Conservation (phyloP, 805 yeast species). For the Cyberlindnera sargentensis region DNA sequence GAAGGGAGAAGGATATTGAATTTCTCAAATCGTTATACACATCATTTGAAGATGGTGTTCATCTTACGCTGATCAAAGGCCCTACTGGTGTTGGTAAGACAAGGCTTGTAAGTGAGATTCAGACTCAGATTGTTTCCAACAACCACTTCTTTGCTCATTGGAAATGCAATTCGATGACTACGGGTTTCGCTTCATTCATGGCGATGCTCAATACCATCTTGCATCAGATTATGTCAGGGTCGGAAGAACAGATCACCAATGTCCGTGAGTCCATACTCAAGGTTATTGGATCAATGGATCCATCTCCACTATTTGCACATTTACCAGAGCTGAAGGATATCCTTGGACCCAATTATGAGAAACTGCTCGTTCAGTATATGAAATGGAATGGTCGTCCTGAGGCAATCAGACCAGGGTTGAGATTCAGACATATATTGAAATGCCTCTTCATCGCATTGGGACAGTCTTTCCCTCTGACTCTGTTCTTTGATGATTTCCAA, state of each 20-base stretch:
- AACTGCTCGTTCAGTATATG: constrained; percentile 17
- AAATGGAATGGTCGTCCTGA: constrained; percentile 10
- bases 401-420: constrained; percentile 30
- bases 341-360: constrained; percentile 35
- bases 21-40: constrained; percentile 20
- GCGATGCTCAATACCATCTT: constrained; percentile 33
- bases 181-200: constrained; percentile 31
- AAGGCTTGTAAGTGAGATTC: constrained; percentile 32
- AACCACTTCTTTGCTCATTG: constrained; percentile 24
- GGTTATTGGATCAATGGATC: constrained; percentile 32
- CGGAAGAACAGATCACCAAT: constrained; percentile 27
- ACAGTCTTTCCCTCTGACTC: constrained; percentile 32
- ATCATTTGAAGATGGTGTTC: constrained; percentile 16
- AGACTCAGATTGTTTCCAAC: constrained; percentile 27
- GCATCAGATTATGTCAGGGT: constrained; percentile 34
- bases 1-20: constrained; percentile 22
- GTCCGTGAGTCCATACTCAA: constrained; percentile 36
- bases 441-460: constrained; percentile 35
- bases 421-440: constrained; percentile 36
- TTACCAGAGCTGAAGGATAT: constrained; percentile 39
- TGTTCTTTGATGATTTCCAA: constrained; percentile 40
- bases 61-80: constrained; percentile 32
- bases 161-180: constrained; percentile 25
- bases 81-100: constrained; percentile 41
- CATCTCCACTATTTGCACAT: constrained; percentile 32